These are phyloP conservation scores for Lipomyces anomalus DNA, from an alignment of 805 yeast species.

Conservation along the genomic window DNA sequence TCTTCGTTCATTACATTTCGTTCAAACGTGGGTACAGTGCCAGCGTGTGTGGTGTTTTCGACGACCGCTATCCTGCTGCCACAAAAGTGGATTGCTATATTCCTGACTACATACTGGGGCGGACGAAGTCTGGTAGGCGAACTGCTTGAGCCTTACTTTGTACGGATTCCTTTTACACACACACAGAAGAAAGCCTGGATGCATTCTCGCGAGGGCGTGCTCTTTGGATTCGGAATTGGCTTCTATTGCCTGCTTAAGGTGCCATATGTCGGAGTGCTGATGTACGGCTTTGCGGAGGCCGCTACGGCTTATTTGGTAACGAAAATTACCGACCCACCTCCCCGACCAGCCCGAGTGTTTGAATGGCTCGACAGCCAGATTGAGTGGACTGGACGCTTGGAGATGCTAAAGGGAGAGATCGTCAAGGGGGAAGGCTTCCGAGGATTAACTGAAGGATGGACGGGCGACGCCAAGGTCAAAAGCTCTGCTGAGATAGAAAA, in stretches of 20 bases:
- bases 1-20: constrained; percentile 43
- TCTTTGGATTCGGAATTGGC: constrained; percentile 48
- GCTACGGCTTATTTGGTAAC: constrained; percentile 50
- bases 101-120: constrained; percentile 45
- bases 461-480: not conserved
- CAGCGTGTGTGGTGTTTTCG: constrained; percentile 39
- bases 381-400: constrained; percentile 12
- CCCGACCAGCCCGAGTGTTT: constrained; percentile 5
- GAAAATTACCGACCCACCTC: constrained; percentile 35
- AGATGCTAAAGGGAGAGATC: constrained; percentile 8
- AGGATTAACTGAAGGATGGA: not conserved
- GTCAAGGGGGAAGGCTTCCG: constrained; percentile 4
- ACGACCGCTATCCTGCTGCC: constrained; percentile 36
- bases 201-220: constrained; percentile 47
- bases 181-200: constrained; percentile 44
- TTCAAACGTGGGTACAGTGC: constrained; percentile 42
- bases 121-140: constrained; percentile 42
- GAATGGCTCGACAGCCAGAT: constrained; percentile 19
- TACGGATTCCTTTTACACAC: constrained; percentile 40
- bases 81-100: constrained; percentile 33
- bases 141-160: constrained; percentile 47
- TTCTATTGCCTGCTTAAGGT: constrained; percentile 41
- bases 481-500: not conserved
- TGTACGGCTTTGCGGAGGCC: constrained; percentile 50
- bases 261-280: constrained; percentile 44